Conservation (phyloP, 345 rosid genomes). For the Ailanthus altissimus region DNA sequence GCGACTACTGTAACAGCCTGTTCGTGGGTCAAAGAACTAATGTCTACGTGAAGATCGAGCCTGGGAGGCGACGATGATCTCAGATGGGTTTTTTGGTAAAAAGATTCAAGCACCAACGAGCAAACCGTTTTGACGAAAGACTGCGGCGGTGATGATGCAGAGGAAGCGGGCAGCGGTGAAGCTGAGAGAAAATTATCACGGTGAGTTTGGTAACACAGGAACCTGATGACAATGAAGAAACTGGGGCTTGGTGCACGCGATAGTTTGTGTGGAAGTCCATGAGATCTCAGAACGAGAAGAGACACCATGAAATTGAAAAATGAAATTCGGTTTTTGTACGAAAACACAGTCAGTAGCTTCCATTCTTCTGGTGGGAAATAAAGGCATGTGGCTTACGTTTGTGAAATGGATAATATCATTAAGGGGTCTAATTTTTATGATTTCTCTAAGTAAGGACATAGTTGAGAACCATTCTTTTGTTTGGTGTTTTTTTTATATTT, state of each 20-base stretch:
- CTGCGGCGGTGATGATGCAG: slow-evolving; percentile 32
- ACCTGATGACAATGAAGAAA: slow-evolving; percentile 33
- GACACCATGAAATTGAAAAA: slow-evolving; percentile 33
- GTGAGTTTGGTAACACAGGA: slow-evolving; percentile 22
- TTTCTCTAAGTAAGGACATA: no score
- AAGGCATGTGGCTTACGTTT: neutral
- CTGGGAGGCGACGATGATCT: slow-evolving; percentile 43
- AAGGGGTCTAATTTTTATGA: no score
- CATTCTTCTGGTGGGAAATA: neutral
- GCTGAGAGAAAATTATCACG: slow-evolving; percentile 2
- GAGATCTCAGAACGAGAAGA: slow-evolving; percentile 29
- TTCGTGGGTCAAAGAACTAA: slow-evolving; percentile 60
- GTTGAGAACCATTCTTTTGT: no score
- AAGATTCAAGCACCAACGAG: slow-evolving; percentile 54
- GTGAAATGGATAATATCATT: no score
- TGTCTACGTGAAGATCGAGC: slow-evolving; percentile 42
- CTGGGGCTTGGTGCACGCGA: slow-evolving; percentile 12
- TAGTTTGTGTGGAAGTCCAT: slow-evolving; percentile 30
- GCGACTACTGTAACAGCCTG: slow-evolving; percentile 76
- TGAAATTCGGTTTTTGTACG: neutral
- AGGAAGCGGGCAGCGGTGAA: neutral
- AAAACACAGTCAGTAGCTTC: neutral
- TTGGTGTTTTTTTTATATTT: no score
- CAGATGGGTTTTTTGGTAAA: slow-evolving; percentile 38
- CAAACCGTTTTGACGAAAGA: slow-evolving; percentile 55